A percentile compares a stretch with the other conserved stretches of the same genome.
Conservation (phyloP, 768 basidiomycete species). For the Porphyrellus cyaneotinctus region DNA sequence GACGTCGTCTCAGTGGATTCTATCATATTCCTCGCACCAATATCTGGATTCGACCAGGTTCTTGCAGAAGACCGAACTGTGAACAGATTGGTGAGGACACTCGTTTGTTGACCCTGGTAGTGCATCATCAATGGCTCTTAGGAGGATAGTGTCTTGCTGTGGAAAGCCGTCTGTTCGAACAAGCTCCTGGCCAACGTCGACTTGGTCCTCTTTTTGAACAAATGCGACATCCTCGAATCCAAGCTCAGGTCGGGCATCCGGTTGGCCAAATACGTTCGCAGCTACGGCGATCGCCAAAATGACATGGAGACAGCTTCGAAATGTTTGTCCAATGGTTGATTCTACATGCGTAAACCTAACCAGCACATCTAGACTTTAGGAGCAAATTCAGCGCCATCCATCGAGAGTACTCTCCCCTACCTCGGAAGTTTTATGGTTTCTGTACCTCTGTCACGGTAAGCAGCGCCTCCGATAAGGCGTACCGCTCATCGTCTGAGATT, state of each 20-base stretch:
- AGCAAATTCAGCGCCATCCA: constrained; percentile 75
- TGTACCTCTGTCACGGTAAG: constrained; percentile 71
- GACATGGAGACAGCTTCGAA: constrained; percentile 63
- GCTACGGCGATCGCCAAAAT: constrained; percentile 64
- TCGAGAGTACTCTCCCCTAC: constrained; percentile 67
- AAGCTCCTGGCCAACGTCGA: constrained; percentile 67
- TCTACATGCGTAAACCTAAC: background rate
- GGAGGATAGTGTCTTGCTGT: constrained; percentile 76
- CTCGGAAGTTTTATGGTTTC: constrained; percentile 74
- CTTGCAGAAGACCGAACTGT: constrained; percentile 49
- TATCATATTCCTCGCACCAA: constrained; percentile 58
- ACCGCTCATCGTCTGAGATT: background rate
- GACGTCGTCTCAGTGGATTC: constrained; percentile 32
- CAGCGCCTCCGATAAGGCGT: background rate
- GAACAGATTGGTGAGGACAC: constrained; percentile 42
- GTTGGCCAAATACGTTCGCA: constrained; percentile 65
- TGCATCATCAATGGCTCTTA: constrained; percentile 22
- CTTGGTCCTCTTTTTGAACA: constrained; percentile 78
- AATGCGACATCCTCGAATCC: constrained; percentile 67
- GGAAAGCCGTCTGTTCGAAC: constrained; percentile 71
- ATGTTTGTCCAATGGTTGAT: constrained; percentile 43
- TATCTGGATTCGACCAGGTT: constrained; percentile 54
- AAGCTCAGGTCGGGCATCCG: constrained; percentile 65
- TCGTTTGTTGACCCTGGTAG: background rate
- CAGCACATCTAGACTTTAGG: constrained; percentile 49